Conservation (phyloP, 1,284 basidiomycete genomes). For the Apiotrichum siamense region DNA sequence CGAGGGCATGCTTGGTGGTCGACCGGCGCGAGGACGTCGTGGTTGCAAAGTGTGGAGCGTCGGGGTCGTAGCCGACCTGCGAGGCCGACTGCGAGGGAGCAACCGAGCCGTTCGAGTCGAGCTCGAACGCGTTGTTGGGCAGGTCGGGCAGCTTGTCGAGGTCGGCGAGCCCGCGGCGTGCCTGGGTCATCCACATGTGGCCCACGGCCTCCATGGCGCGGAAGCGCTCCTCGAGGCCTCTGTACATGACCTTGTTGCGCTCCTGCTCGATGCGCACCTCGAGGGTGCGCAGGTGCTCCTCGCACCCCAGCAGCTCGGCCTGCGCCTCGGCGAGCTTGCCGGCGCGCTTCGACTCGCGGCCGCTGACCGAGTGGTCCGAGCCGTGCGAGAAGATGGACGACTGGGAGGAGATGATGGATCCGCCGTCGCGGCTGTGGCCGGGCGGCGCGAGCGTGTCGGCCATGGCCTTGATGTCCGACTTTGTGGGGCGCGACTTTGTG, state of each 20-base stretch:
- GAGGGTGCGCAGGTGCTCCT: conserved; percentile 43
- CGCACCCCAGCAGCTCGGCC: conserved; percentile 46
- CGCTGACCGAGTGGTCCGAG: conserved; percentile 28
- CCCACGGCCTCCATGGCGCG: conserved; percentile 46
- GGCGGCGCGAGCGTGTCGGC: conserved; percentile 16
- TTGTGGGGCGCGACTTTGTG: conserved; percentile 43
- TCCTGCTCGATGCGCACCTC: conserved; percentile 46
- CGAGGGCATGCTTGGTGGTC: conserved; percentile 5
- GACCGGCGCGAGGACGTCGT: conserved; percentile 3
- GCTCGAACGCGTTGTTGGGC: conserved; percentile 39
- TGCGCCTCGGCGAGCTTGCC: conserved; percentile 45
- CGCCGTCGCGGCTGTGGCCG: no score
- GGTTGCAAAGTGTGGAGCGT: conserved; percentile 7
- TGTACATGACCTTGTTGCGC: conserved; percentile 47
- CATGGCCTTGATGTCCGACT: conserved; percentile 40
- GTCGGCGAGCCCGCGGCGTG: conserved; percentile 42
- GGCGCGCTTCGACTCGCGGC: conserved; percentile 39
- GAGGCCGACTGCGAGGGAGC: conserved; percentile 48
- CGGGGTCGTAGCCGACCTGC: conserved; percentile 41
- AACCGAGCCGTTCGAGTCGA: conserved; percentile 48
- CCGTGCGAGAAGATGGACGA: conserved; percentile 26
- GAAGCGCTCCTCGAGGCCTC: conserved; percentile 46
- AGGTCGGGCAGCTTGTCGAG: conserved; percentile 34
- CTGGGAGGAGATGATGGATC: conserved; percentile 22
- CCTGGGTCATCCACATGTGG: conserved; percentile 46